phyloP scores from a whole-genome alignment of 2,329 filamentous ascomycete species.

The Diplodia sapinea region DNA sequence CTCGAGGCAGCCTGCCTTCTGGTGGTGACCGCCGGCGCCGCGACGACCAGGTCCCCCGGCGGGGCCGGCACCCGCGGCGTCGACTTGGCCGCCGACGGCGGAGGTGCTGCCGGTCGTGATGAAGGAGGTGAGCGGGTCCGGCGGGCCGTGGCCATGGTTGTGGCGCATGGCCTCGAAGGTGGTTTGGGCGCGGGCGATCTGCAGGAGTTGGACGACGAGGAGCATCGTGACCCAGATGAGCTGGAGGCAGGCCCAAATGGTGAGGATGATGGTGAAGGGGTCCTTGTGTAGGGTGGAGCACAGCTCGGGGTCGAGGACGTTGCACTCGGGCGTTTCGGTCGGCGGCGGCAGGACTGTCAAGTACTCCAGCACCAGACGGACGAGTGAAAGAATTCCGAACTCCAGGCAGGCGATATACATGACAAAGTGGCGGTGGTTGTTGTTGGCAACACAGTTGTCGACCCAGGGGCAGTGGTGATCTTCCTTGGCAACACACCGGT shows the following conservation, averaged over 20 bases:
- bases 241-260: constrained; percentile 81
- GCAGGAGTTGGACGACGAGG: constrained; percentile 88
- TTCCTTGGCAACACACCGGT: constrained; percentile 92
- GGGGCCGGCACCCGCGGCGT: constrained; percentile 44
- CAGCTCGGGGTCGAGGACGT: constrained; percentile 72
- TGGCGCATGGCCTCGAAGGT: constrained; percentile 97
- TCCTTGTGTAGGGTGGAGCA: constrained; percentile 82
- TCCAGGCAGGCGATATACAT: constrained; percentile 83
- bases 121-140: constrained; percentile 70
- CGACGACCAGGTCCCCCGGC: constrained; percentile 61
- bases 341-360: constrained; percentile 61
- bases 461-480: constrained; percentile 99
- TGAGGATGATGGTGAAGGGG: constrained; percentile 79
- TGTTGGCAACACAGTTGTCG: constrained; percentile 92
- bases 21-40: constrained; percentile 47
- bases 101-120: constrained; percentile 73
- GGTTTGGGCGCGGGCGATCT: constrained; percentile 90
- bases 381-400: constrained; percentile 72
- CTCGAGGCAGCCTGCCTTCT: constrained; percentile 70
- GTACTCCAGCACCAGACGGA: constrained; percentile 68
- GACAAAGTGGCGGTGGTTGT: constrained; percentile 96
- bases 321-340: constrained; percentile 58
- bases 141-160: constrained; percentile 63
- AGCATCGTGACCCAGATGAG: constrained; percentile 98
- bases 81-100: constrained; percentile 71